Evolutionary conservation across 129 eudicot species (phyloP).

Genomic region (Tagetes erecta): DNA sequence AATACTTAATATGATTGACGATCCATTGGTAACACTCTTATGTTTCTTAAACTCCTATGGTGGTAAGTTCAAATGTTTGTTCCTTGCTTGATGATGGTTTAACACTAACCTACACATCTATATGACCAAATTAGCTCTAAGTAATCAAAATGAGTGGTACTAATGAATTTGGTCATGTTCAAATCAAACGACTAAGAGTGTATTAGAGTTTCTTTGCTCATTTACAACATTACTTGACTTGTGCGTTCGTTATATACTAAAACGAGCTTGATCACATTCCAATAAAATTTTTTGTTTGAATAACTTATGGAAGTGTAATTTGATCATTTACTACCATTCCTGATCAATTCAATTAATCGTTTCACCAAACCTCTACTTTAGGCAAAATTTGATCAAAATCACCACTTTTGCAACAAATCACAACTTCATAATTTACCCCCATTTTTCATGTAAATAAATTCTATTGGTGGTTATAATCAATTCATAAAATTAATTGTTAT

Average conservation of each 20-base stretch:
- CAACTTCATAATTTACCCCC: background rate
- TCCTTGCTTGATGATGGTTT: too few species aligned
- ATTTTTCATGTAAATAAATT: background rate
- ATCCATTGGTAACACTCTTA: too few species aligned
- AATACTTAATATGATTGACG: too few species aligned
- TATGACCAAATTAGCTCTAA: too few species aligned
- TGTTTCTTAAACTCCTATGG: too few species aligned
- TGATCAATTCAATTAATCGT: background rate
- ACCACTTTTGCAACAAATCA: background rate
- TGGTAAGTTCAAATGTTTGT: too few species aligned
- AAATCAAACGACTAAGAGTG: background rate
- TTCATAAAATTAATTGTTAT: background rate
- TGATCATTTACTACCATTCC: background rate
- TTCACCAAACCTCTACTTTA: background rate
- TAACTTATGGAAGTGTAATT: background rate
- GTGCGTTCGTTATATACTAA: background rate
- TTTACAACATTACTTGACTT: background rate
- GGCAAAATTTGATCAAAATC: background rate
- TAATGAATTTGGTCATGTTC: background rate
- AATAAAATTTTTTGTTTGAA: background rate
- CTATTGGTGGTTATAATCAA: background rate
- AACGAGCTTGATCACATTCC: background rate
- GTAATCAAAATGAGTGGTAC: too few species aligned
- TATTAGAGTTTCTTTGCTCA: background rate
- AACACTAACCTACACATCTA: too few species aligned